Base-by-base conservation (phyloP, 176 grass and related monocot genomes). In the Metroxylon sagu region DNA sequence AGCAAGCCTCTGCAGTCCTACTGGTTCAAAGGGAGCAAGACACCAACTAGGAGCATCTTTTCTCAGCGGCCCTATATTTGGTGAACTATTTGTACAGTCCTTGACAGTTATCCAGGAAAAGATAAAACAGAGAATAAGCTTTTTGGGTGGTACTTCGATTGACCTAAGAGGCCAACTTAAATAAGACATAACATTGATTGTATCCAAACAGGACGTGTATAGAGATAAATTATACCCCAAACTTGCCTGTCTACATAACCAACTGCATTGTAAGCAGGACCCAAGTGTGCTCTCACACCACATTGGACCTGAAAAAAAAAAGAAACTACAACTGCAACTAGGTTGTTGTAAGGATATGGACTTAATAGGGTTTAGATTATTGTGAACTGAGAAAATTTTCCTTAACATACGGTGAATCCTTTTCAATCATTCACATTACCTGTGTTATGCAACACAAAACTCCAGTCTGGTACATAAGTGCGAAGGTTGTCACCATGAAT, bases 171-270 rank as follows among this genome's bases (percentile, higher is more conserved):
- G 2, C 6, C 35, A 43, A 43, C 1, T 39, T 39, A 39, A 39
- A 39, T 39, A 14, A 12, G 35, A 19, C 51, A n/a, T 61, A 83
- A 77, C 66, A 81, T 89, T 16, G 74, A 81, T 57, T 77, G 50
- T 28, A 80, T 85, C 86, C 86, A 89, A 71, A 89, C 77, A n/a
- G 86, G 86, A 16, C 81, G 74, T 1, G 58, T 52, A 12, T 85
- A 89, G 58, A 89, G 81, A 72, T 89, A 81, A 39, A 85, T 85
- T 49, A 89, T 75, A 1, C 77, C 86, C 77, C 66, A 89, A 23
- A 89, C 77, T 19, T 77, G 14, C 74, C 86, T 74, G 61, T 89
- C 86, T 58, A 89, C 26, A 53, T 81, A 72, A 2, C 86, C 86
- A 25, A 81, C 86, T 60, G 81, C 85, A 61, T 89, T 89, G 62